Base-by-base conservation (phyloP, 305 asterid genomes). In the Fraxinus baroniana region DNA sequence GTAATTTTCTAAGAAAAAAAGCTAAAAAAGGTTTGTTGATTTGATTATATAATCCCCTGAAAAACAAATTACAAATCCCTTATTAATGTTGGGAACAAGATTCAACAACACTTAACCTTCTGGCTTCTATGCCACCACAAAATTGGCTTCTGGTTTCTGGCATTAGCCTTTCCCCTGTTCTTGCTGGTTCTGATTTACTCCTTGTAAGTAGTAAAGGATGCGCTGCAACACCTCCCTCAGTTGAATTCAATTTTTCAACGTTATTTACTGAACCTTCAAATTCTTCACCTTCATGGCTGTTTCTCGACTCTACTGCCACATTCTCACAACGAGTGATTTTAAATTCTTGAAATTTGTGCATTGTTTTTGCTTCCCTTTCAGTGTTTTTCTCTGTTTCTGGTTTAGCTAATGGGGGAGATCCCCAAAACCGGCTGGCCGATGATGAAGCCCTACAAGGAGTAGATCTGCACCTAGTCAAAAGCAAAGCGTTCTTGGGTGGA, bases 101-200 rank as follows among this genome's bases (percentile, higher is more conserved):
- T 3, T 82, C 77, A 57, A 74, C 76, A 41, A 81, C 78, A 33
- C 76, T 73, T 22, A 86, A 87, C 83, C 86, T 84, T 82, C 37
- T 85, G 77, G 26, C 26, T 24, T 24, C 26, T 24, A 24, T 80
- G 84, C 72, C 68, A 44, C 74, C 68, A 78, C 46, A 70, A 82
- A 60, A 37, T 37, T 37, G 44, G 44, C 2, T 37, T 37, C 55
- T 76, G 75, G 64, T 64, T 32, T 80, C 87, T 79, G 86, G 89
- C 82, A 76, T 79, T 3, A 89, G 86, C 77, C 86, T 82, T 74
- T 80, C 90, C 36, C 89, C 88, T 73, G 84, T 88, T 89, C 79
- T 83, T 55, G 90, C 85, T 55, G 92, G 90, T 74, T 85, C 91
- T 72, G 92, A 89, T 88, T 89, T 89, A 73, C 91, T 85, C 80